Base-by-base conservation (phyloP, 2,329 filamentous ascomycete species). In the Exophiala spinifera region DNA sequence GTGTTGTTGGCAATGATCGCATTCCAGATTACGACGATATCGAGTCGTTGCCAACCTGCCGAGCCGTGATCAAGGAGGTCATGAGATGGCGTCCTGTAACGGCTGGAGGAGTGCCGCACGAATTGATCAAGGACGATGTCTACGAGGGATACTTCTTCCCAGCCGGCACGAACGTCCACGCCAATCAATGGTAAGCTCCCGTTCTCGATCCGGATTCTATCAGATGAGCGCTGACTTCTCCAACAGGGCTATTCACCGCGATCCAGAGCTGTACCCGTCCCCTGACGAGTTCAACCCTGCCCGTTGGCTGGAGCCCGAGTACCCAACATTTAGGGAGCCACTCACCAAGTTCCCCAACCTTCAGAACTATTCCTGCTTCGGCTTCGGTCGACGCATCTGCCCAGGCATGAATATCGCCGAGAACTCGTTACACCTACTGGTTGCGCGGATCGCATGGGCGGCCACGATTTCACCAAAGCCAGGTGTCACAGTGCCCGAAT, bases 301-400 rank as follows among this genome's bases (percentile, higher is more conserved):
- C 23, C 74, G 79, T 45, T 83, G 79, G 79, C 65, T 78, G 10
- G 71, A 79, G 31, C 71, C 76, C 1, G 68, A 69, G 11, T 81
- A 72, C 65, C 78, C 78, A n/a, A 79, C 76, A 0, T 82, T 75
- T 62, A 74, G 73, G 59, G 77, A 77, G 57, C 77, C 79, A 1
- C 72, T 81, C 8, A 75, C 72, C 1, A 69, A 75, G 42, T 79
- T 71, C 52, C 79, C 79, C 3, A 80, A 76, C 51, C 74, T 81
- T 53, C 76, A 79, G 56, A 79, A 79, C 62, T 75, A 76, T 64
- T 74, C 74, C 7, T 76, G 77, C 28, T 82, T 82, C 53, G 80
- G 79, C 14, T 81, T 79, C 66, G 79, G 79, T 2, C 72, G 79
- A 43, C 71, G 80, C 3, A 64, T 66, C 50, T 67, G 65, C 52